Conservation (phyloP, 2,329 filamentous ascomycete species). For the Aspergillus alliaceus region DNA sequence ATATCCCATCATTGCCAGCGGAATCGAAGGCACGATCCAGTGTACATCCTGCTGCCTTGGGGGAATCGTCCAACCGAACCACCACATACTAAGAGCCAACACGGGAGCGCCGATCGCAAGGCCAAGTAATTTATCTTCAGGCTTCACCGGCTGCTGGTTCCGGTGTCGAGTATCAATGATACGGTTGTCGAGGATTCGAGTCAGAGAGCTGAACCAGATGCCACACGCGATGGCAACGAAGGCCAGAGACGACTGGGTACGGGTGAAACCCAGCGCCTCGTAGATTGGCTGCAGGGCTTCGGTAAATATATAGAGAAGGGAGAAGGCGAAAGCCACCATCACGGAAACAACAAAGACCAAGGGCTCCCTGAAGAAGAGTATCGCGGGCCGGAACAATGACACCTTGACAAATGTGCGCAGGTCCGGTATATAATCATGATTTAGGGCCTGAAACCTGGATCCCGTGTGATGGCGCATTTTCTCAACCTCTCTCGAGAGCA, state of each 20-base stretch:
- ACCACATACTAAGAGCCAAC: constrained; percentile 47
- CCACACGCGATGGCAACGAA: constrained; percentile 46
- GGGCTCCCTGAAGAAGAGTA: constrained; percentile 47
- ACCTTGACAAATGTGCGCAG: constrained; percentile 35
- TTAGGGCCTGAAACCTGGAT: constrained; percentile 28
- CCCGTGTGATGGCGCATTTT: constrained; percentile 23
- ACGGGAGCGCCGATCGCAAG: constrained; percentile 47
- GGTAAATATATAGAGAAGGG: constrained; percentile 50
- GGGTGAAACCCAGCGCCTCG: constrained; percentile 34
- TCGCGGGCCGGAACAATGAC: constrained; percentile 40
- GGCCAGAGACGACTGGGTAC: constrained; percentile 36
- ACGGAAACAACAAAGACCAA: constrained; percentile 45
- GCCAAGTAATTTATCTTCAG: constrained; percentile 32
- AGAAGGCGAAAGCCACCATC: constrained; percentile 44
- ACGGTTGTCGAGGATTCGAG: constrained; percentile 44
- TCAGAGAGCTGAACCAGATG: constrained; percentile 42
- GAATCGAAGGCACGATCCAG: constrained; percentile 17
- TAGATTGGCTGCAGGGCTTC: constrained; percentile 46
- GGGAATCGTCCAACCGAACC: constrained; percentile 44
- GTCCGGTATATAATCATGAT: constrained; percentile 40
- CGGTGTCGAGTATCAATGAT: constrained; percentile 10
- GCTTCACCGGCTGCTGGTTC: neutral
- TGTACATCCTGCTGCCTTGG: neutral
- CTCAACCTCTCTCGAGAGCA: constrained; percentile 37
- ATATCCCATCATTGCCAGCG: constrained; percentile 49